Base-by-base conservation (phyloP, 2,329 filamentous ascomycete genomes). In the Trichoderma endophyticum region DNA sequence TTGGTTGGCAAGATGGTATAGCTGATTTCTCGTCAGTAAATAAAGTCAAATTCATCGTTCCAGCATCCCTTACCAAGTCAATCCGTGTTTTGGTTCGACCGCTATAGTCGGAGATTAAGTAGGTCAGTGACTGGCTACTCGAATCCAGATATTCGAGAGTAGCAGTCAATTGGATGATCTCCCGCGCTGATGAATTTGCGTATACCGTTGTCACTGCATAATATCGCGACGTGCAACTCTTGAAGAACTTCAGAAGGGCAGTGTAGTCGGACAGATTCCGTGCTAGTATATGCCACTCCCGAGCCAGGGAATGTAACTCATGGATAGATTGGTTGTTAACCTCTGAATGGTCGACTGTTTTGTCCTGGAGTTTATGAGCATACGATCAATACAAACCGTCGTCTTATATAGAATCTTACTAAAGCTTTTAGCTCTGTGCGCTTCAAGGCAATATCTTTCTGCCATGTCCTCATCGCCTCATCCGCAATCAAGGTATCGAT, bases 301-400 rank as follows among this genome's bases (percentile, higher is more conserved):
- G 34, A 30, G 60, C 60, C 15, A 63, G 21, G 60, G 60, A 24
- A 26, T 63, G 60, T 5, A 63, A 2, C 21, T 63, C 60, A 30
- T 63, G 24, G 24, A 63, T 43, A 1, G 60, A 63, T 14, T 43
- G 60, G 14, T 43, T 48, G 14, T 28, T 43, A 12, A 63, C 60
- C 11, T 63, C 18, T 43, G 60, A 30, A 39, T 63, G 34, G 1
- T 63, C 60, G 15, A 63, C 21, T 18, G 34, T 63, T 28, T 63
- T 39, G 24, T 63, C 60, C 60, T 63, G 28, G 9, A 14, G 7
- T 15, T 6, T 21, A 26, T 28, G 6, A 63, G 34, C 36, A 48
- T 3, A 5, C 4, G n/a, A 1, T 11, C 0, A 3, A 28, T 8
- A 7, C 0, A n/a, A n/a, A 8, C 11, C 5, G 0, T 43, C 0